Evolutionary conservation across 768 basidiomycete genomes (phyloP).

Genomic region (Pleurotus platypus): DNA sequence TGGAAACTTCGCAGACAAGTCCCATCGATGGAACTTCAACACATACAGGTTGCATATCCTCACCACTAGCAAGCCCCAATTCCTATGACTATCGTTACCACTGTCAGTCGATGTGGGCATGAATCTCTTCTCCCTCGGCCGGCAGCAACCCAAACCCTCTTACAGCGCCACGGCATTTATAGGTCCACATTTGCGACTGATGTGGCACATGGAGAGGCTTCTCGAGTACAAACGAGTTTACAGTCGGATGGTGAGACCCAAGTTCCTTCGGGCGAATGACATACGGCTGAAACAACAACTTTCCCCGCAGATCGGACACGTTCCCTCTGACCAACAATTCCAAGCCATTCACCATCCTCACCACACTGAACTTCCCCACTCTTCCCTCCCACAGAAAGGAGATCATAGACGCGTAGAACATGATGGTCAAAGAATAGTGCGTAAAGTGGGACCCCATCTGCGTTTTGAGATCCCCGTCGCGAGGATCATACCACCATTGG

Average conservation of each 20-base stretch:
- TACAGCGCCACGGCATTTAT: background rate
- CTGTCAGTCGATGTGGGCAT: background rate
- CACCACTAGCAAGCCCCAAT: no score
- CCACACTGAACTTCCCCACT: background rate
- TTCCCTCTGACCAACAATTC: background rate
- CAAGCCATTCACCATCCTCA: background rate
- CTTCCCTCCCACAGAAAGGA: background rate
- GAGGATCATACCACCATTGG: background rate
- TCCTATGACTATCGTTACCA: no score
- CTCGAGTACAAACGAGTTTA: conserved; percentile 1
- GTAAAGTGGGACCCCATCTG: background rate
- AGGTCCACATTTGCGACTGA: background rate
- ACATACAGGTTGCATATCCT: no score
- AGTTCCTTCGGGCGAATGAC: background rate
- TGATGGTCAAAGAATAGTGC: background rate
- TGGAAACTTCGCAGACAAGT: no score
- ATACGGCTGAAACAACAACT: background rate
- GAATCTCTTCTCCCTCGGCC: background rate
- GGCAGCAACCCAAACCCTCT: background rate
- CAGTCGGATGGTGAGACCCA: background rate
- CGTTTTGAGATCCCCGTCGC: background rate
- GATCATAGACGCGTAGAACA: background rate
- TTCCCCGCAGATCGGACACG: background rate
- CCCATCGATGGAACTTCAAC: no score
- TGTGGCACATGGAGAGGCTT: background rate